Evolutionary conservation across 2,329 filamentous ascomycete species (phyloP), one percentile per base, ranked within the genome.

Genomic region (Geoglossum cookeanum): DNA sequence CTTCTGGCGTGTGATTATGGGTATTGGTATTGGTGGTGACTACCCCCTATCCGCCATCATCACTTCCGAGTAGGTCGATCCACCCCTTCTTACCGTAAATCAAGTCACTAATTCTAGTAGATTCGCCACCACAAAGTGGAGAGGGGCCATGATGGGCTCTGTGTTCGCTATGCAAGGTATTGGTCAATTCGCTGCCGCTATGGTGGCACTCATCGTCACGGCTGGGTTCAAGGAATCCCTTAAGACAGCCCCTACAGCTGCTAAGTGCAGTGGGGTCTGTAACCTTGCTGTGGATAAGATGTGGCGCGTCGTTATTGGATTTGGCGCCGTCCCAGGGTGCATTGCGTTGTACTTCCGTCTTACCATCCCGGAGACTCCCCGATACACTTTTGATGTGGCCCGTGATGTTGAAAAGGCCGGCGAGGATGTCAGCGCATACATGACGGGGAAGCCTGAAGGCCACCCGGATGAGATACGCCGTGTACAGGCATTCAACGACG

Each of bases 161-260:
- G 87, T 92, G 57, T 92, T 92, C 65, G 85, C 86, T 62, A 91
- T 90, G 85, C 87, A 94, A 68, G 86, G 87, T 61, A 77, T 92
- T 55, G 87, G 87, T 22, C 87, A 92, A 69, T 81, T 92, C 57
- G 75, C 74, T 30, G 86, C 84, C 54, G 85, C 85, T 52, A 78
- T 91, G 33, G 75, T 92, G 61, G 84, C 87, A 68, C 74, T 92
- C 52, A 85, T 90, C 64, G 78, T 85, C 58, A 85, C 83, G 0
- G 72, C 81, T 13, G 83, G 82, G 53, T 89, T 87, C 75, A 84
- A 81, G 69, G 71, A 76, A 15, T 78, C 80, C 4, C 75, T 87
- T 0, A 64, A 74, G 55, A 69, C 70, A 0, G 77, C 79, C 13
- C 65, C 72, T 32, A 72, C 71, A 4, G 73, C 76, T 3, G 72